Base-by-base conservation (phyloP, 1,139 yeast species). In the Candida buenavistaensis region DNA sequence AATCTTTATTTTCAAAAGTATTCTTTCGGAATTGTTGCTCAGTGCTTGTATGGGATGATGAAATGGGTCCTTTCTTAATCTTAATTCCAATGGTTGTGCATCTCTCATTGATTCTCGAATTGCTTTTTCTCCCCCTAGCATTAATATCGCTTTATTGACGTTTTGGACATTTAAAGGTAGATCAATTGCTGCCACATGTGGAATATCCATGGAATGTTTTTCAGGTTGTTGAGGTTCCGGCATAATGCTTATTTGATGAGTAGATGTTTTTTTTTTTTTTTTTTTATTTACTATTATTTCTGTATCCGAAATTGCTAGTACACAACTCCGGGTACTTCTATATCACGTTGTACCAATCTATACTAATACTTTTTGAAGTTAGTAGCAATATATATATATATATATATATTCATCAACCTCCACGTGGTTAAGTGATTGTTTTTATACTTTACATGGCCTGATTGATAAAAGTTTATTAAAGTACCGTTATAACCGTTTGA, bases 21-120 rank as follows among this genome's bases (percentile, higher is more conserved):
- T 62, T 41, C 86, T 81, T 46, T 85, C 92, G 33, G 72, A 67
- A 5, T 50, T 69, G 48, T 51, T 69, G 45, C 55, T 64, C 53
- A 43, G 89, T 70, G 59, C 71, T 59, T 62, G 72, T 3, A 92
- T 66, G 0, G 97, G 96, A 55, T 92, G 98, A 44, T 86, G 92
- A 55, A 84, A 80, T 31, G 82, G 75, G 60, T 82, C 90, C 7
- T 74, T 62, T 36, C 97, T 62, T 36, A 87, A 64, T 44, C 83
- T 54, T 41, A 85, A 65, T 49, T 85, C 90, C 46, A 44, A 31
- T 16, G 43, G 43, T 9, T 34, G 38, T 4, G 24, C 28, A 9
- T 24, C 23, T 27, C 60, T 62, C 23, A 68, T 54, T 3, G 71
- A 73, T 36, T 56, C 54, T 6, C 66, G 48, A 10, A 78, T 59